phyloP scores from a whole-genome alignment of 2,329 filamentous ascomycete species.

The Aspergillus bombycis region DNA sequence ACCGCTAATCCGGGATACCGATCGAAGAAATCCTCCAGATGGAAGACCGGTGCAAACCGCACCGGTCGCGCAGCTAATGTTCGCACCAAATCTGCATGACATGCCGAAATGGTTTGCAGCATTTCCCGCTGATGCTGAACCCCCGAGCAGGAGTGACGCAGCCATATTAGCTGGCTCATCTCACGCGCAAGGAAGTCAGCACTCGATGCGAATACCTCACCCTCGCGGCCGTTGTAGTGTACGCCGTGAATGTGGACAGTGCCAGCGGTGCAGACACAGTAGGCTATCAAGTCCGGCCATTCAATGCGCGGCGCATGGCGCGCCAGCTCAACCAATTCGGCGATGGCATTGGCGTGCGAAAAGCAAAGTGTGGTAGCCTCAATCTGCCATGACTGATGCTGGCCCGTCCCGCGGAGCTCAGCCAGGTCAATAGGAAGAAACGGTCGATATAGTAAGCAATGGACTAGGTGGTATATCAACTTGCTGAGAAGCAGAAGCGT shows the following conservation, averaged over 20 bases:
- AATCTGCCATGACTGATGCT: constrained; percentile 91
- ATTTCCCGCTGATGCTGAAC: constrained; percentile 80
- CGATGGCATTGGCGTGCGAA: constrained; percentile 83
- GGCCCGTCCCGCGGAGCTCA: constrained; percentile 76
- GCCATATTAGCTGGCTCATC: constrained; percentile 76
- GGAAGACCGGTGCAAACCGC: constrained; percentile 77
- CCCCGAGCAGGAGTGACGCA: constrained; percentile 75
- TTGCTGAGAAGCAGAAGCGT: constrained; percentile 81
- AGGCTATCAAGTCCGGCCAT: constrained; percentile 85
- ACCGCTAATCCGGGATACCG: constrained; percentile 74
- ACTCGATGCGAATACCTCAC: constrained; percentile 66
- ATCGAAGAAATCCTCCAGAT: constrained; percentile 86
- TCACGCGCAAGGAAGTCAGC: constrained; percentile 74
- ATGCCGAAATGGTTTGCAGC: constrained; percentile 74
- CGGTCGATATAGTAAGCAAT: constrained; percentile 83
- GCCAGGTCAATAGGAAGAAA: constrained; percentile 83
- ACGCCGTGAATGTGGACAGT: constrained; percentile 87
- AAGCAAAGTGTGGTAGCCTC: constrained; percentile 88
- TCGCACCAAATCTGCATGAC: constrained; percentile 80
- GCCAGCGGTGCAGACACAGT: constrained; percentile 82
- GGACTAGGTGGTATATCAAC: constrained; percentile 81
- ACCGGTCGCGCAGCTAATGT: constrained; percentile 68
- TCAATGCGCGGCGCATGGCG: constrained; percentile 74
- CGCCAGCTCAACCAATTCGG: constrained; percentile 78
- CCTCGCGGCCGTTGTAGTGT: constrained; percentile 70